Base-by-base conservation (phyloP, 139 green algal genomes). In the Coccomyxa sp. region DNA sequence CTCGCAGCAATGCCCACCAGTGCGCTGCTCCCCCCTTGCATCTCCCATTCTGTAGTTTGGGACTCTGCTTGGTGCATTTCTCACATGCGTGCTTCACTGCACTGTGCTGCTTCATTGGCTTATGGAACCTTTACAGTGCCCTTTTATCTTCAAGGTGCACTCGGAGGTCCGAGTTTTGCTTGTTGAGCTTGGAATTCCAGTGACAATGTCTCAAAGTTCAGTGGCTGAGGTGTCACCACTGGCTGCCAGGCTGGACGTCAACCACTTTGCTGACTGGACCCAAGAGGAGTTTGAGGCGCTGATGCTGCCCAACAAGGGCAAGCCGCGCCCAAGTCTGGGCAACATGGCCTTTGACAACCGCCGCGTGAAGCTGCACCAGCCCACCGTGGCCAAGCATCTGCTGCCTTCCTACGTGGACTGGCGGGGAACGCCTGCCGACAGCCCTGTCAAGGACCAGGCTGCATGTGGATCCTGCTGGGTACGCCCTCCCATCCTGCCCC, bases 361-460 rank as follows among this genome's bases (percentile, higher is more conserved):
- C 80, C 9, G 16, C 84, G 18, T 38, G 1, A 25, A n/a, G 23
- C 18, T 71, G 51, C 82, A 86, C 30, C 25, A 60, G 32, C 83
- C 81, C n/a, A 84, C 63, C 38, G 76, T 89, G 82, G 58, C 88
- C 0, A 75, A 77, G 38, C 60, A 87, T 32, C 84, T 83, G 77
- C 51, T 90, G 57, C 88, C 88, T 13, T 66, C 23, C 59, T 83
- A 86, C 31, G 58, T 94, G 30, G 85, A 87, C 79, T 94, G 88
- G 86, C 76, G 86, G 32, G 86, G 87, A 63, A 89, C 83, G 15
- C 66, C 67, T 0, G 86, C 88, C 15, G 90, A 92, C 85, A 86
- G 80, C 83, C 88, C 91, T 13, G 88, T 93, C 77, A 94, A 94
- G 82, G 88, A 94, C 79, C 91, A 94, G 85, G 87, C 86, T 0